Base-by-base conservation (phyloP, 805 yeast genomes). In the Yamadazyma akitaensis region DNA sequence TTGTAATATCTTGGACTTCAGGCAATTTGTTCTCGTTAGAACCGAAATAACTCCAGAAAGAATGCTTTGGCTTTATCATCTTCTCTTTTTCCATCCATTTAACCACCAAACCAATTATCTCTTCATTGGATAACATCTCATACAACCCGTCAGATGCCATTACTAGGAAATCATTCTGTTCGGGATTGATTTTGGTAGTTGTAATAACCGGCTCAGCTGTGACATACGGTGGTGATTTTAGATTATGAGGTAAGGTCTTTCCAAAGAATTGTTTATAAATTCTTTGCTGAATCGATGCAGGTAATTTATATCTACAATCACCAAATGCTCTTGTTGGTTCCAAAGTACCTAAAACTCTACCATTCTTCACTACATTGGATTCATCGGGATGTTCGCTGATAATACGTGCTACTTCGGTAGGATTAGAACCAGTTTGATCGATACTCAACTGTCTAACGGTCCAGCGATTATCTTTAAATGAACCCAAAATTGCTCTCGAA, bases 321-420 rank as follows among this genome's bases (percentile, higher is more conserved):
- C 99, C 99, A 72, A 94, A 94, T 1, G 98, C 96, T 58, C 99
- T 76, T 0, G 96, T 81, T 12, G 99, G 99, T 65, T 94, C 98
- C 51, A 94, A 76, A 10, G 94, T 82, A 0, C 99, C 99, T 54
- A 94, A 75, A 10, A 94, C 87, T 58, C 99, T 80, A 4, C 98
- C 99, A 51, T 88, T 81, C 53, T 86, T 76, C 31, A 92, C 78
- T 37, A 84, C 96, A 42, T 83, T 81, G 30, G 88, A 85, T 65
- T 92, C 97, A 50, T 83, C 84, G 1, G 99, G 99, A 67, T 94
- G 99, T 65, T 91, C 97, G 28, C 80, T 71, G 42, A 83, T 77
- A 47, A 94, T 79, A 53, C 97, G 78, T 19, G 82, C 85, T 16
- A 86, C 96, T 67, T 94, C 99, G 2, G 84, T 79, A 21, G 85